A percentile compares a stretch with the other conserved stretches of the same genome.
Conservation (phyloP, 2,329 filamentous ascomycete genomes). For the Sclerotiophoma versabilis region DNA sequence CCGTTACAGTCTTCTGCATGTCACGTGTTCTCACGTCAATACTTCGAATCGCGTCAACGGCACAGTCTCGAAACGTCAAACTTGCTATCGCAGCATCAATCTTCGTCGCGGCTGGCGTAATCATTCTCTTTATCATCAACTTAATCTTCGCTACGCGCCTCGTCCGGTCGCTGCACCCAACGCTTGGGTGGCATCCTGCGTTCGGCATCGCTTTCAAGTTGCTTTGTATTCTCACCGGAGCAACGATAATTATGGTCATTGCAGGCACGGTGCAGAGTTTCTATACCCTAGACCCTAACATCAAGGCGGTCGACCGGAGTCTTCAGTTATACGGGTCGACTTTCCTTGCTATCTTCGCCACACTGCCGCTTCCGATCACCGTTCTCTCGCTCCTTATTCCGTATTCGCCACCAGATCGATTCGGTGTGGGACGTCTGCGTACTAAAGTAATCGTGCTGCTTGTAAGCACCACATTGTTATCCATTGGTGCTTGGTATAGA, state of each 20-base stretch:
- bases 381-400: conserved; percentile 57
- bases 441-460: conserved; percentile 72
- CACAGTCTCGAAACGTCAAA: conserved; percentile 49
- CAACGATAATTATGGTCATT: conserved; percentile 72
- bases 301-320: conserved; percentile 62
- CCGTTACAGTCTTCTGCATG: conserved; percentile 51
- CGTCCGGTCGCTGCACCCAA: conserved; percentile 74
- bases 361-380: conserved; percentile 69
- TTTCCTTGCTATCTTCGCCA: conserved; percentile 70
- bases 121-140: conserved; percentile 80
- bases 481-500: conserved; percentile 74
- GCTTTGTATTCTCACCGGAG: conserved; percentile 65
- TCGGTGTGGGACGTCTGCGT: conserved; percentile 71
- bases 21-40: conserved; percentile 51
- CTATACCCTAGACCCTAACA: conserved; percentile 67
- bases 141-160: conserved; percentile 79
- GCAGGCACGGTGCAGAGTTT: conserved; percentile 68
- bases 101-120: conserved; percentile 75
- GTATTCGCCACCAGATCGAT: conserved; percentile 58
- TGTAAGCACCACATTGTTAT: conserved; percentile 65
- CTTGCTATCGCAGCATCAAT: conserved; percentile 68
- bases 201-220: conserved; percentile 62
- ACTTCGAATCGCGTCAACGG: conserved; percentile 46
- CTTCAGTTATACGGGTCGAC: conserved; percentile 70
- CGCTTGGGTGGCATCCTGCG: conserved; percentile 70